Percentiles rank a stretch among this genome's conserved stretches.
phyloP scores from a whole-genome alignment of 768 basidiomycete species.

The Phaeotremella fagi region DNA sequence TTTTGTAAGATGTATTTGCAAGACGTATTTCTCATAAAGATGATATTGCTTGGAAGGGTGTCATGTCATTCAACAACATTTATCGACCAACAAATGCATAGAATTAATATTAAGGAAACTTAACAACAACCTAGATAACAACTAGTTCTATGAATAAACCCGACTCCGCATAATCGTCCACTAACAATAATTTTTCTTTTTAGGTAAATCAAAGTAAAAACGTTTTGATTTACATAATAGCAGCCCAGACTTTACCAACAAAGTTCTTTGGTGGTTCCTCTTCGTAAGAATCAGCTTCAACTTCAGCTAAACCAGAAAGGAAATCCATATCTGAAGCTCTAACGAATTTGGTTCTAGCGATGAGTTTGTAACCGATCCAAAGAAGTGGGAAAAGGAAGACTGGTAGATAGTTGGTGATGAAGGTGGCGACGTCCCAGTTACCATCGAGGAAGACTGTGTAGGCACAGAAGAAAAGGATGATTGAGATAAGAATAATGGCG shows the following conservation, averaged over 20 bases:
- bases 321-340: slow-evolving; percentile 77
- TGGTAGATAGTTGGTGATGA: slow-evolving; percentile 73
- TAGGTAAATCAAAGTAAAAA: too few relatives aligned
- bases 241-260: slow-evolving; percentile 67
- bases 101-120: background rate
- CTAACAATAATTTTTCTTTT: too few relatives aligned
- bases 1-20: too few relatives aligned
- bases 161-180: too few relatives aligned
- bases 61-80: background rate
- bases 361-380: slow-evolving; percentile 60
- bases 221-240: slow-evolving; percentile 66
- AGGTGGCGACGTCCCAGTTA: slow-evolving; percentile 59
- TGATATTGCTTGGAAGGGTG: too few relatives aligned
- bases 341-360: slow-evolving; percentile 53
- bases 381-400: slow-evolving; percentile 59
- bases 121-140: background rate
- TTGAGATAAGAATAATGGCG: slow-evolving; percentile 42
- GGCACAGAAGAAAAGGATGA: slow-evolving; percentile 47
- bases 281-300: slow-evolving; percentile 59
- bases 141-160: too few relatives aligned
- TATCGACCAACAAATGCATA: background rate
- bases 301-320: slow-evolving; percentile 61
- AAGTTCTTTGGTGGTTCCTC: slow-evolving; percentile 62
- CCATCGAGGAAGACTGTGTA: slow-evolving; percentile 55
- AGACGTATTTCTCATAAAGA: too few relatives aligned